Base-by-base conservation (phyloP, 2,329 filamentous ascomycete genomes). In the Diaporthe australafricana region DNA sequence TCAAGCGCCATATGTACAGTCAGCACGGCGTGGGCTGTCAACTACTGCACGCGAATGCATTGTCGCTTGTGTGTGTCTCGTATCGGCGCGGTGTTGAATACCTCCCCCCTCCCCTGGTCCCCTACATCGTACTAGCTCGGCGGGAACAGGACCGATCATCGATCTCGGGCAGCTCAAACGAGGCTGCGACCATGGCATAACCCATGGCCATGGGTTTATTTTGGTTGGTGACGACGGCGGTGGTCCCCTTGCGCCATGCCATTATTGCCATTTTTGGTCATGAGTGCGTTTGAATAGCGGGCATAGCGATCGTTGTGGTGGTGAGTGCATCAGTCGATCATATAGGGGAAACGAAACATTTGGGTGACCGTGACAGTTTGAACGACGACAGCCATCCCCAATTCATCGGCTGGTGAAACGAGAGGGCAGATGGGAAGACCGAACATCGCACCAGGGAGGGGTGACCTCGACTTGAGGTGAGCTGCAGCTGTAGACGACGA, bases 21-120 rank as follows among this genome's bases (percentile, higher is more conserved):
- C 42, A 68, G 63, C 50, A 32, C 63, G 32, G 56, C 56, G 17
- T 14, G 53, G 30, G 50, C 69, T 57, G 40, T 38, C 35, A 66
- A 25, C 70, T 70, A 70, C 57, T 66, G 68, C 52, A 67, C 22
- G 50, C n/a, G 47, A 30, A n/a, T n/a, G 47, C 60, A 35, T 20
- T 20, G 48, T 40, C 53, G 53, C 52, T 25, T 56, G 68, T 72
- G 71, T 72, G 71, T 72, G 67, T 45, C 67, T 72, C 71, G 71
- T 72, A 72, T 72, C 60, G 57, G 55, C 32, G 30, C 45, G 11
- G 50, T 17, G 42, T 52, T 48, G 22, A 38, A 55, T 63, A 32
- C 11, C 35, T 22, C 25, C 6, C 38, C 48, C 11, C 22, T n/a
- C 60, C 60, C 60, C 60, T 25, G 45, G 5, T 50, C 8, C 30